phyloP scores from a whole-genome alignment of 2,329 filamentous ascomycete species.

The Aspergillus sergii region DNA sequence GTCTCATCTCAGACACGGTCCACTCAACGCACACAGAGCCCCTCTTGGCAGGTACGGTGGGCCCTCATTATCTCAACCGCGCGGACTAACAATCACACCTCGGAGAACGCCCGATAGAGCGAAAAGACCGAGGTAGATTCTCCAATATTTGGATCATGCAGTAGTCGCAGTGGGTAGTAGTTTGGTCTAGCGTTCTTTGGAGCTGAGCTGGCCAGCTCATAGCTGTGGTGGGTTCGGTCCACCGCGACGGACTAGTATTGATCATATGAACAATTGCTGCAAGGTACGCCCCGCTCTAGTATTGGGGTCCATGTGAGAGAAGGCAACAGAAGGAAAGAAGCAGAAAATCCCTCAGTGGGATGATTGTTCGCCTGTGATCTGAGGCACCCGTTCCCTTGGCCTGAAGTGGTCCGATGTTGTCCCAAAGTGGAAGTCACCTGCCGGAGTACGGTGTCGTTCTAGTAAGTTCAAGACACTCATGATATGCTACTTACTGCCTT shows the following conservation, averaged over 20 bases:
- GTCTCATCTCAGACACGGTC: background rate
- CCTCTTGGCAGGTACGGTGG: constrained; percentile 11
- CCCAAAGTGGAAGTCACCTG: background rate
- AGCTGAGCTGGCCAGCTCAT: constrained; percentile 1
- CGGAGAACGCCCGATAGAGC: constrained; percentile 10
- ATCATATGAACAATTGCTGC: constrained; percentile 5
- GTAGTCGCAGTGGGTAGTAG: background rate
- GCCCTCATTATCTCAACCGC: background rate
- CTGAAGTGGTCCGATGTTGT: background rate
- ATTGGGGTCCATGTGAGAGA: background rate
- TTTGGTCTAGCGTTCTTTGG: background rate
- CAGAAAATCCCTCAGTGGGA: background rate
- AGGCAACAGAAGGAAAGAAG: background rate
- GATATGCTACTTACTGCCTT: background rate
- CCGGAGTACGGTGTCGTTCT: too few species aligned
- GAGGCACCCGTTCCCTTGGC: background rate
- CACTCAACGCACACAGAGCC: constrained; percentile 1
- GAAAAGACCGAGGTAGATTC: constrained; percentile 2
- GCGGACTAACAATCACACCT: background rate
- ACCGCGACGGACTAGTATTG: background rate
- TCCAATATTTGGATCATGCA: background rate
- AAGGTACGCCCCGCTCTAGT: constrained; percentile 6
- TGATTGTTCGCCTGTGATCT: background rate
- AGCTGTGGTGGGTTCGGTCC: constrained; percentile 9
- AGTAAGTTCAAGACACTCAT: background rate